Evolutionary conservation across 108 stramenopile species (phyloP).

Genomic region (Skeletonema tropicum): DNA sequence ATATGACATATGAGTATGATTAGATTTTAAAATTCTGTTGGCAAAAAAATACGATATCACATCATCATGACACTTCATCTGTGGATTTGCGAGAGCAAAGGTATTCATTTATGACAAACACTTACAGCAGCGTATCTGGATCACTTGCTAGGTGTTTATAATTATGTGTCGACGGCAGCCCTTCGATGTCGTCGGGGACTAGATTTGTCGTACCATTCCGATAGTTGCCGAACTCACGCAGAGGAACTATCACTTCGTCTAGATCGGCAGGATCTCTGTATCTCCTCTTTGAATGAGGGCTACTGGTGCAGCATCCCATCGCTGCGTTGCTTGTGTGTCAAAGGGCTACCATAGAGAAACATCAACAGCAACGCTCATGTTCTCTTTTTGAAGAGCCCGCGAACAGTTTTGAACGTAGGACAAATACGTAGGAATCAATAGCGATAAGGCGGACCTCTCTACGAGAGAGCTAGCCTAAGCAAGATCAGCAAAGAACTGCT

Average conservation of each 20-base stretch:
- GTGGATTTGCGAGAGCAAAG: too few relatives aligned
- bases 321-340: too few relatives aligned
- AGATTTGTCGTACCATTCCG: conserved; percentile 36
- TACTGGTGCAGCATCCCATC: conserved; percentile 63
- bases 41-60: not conserved
- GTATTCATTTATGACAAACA: not conserved
- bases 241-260: conserved; percentile 46
- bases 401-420: too few relatives aligned
- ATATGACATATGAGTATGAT: too few relatives aligned
- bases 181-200: conserved; percentile 56
- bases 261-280: conserved; percentile 62
- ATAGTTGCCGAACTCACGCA: conserved; percentile 50
- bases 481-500: too few relatives aligned
- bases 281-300: conserved; percentile 44
- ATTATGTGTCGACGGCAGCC: conserved; percentile 54
- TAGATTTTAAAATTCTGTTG: not conserved
- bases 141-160: conserved; percentile 38
- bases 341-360: too few relatives aligned
- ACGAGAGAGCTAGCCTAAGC: too few relatives aligned
- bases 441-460: too few relatives aligned
- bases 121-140: conserved; percentile 37
- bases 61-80: not conserved
- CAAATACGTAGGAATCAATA: too few relatives aligned
- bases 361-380: too few relatives aligned
- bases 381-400: too few relatives aligned